Evolutionary conservation across 331 rosid genomes (phyloP).

Genomic region (Acacia pycnantha): DNA sequence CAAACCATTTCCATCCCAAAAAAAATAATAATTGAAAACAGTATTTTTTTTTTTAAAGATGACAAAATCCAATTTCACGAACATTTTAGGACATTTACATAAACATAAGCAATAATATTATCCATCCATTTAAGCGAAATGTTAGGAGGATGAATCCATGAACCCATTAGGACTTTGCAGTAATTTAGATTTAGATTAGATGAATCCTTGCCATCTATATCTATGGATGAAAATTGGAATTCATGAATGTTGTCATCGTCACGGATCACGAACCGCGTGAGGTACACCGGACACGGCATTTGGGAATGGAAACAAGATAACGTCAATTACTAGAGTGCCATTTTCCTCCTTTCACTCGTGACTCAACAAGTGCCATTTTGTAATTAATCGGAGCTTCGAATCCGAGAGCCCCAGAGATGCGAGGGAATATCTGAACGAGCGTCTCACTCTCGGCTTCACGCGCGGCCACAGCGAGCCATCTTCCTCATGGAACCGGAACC

Average conservation of each 20-base stretch:
- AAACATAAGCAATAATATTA: not conserved
- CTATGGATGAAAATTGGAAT: not conserved
- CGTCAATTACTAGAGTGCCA: not conserved
- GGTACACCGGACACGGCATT: not conserved
- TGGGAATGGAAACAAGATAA: not conserved
- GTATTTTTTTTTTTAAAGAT: not conserved
- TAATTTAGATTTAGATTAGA: not conserved
- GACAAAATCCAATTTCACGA: not conserved
- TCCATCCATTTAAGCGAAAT: not conserved
- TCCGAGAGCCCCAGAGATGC: not conserved
- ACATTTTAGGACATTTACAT: not conserved
- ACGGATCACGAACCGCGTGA: not conserved
- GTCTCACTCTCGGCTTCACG: not conserved
- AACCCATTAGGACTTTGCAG: not conserved
- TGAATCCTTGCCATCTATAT: not conserved
- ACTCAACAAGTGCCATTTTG: not conserved
- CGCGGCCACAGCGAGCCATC: not conserved
- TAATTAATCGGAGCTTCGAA: not conserved
- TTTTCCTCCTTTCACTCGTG: not conserved
- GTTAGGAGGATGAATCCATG: not conserved
- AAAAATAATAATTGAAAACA: not conserved
- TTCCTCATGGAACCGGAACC: slow-evolving; percentile 60
- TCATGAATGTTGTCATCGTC: not conserved
- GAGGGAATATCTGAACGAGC: not conserved
- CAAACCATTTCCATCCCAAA: not conserved